Conservation (phyloP, 2,329 filamentous ascomycete species). For the Fusarium hainanense region DNA sequence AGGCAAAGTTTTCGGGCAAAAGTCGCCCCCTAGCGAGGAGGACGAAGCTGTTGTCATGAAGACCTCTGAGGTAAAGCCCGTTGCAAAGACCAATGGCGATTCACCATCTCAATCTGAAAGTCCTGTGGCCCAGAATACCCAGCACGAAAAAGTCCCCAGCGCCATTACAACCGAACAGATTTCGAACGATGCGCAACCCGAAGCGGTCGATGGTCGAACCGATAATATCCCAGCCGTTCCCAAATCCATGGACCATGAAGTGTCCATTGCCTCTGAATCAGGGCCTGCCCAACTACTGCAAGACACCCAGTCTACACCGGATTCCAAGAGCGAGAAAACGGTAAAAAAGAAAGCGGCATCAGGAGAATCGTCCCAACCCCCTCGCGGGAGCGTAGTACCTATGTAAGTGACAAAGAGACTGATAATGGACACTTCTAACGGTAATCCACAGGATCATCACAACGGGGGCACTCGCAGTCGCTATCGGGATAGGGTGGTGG, state of each 20-base stretch:
- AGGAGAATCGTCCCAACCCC: conserved; percentile 18
- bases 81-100: conserved; percentile 20
- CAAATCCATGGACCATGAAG: conserved; percentile 5
- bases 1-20: conserved; percentile 31
- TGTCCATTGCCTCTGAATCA: background rate
- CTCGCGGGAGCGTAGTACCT: conserved; percentile 28
- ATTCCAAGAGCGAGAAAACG: background rate
- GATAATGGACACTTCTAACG: conserved; percentile 15
- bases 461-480: conserved; percentile 42
- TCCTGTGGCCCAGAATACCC: conserved; percentile 14
- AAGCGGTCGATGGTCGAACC: conserved; percentile 1
- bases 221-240: background rate
- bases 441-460: conserved; percentile 36
- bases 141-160: conserved; percentile 1
- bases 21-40: conserved; percentile 51
- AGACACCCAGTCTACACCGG: background rate
- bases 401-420: conserved; percentile 27
- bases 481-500: conserved; percentile 45
- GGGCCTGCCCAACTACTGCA: background rate
- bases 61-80: conserved; percentile 34
- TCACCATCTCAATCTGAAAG: conserved; percentile 32
- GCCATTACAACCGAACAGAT: conserved; percentile 1
- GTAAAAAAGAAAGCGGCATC: conserved; percentile 2
- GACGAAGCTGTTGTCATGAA: conserved; percentile 56
- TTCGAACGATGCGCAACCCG: background rate